A percentile compares a stretch with the other conserved stretches of the same genome.
These are phyloP conservation scores for Aspergillus intermedius DNA, from an alignment of 2,329 filamentous ascomycete species.

Conservation along the genomic window DNA sequence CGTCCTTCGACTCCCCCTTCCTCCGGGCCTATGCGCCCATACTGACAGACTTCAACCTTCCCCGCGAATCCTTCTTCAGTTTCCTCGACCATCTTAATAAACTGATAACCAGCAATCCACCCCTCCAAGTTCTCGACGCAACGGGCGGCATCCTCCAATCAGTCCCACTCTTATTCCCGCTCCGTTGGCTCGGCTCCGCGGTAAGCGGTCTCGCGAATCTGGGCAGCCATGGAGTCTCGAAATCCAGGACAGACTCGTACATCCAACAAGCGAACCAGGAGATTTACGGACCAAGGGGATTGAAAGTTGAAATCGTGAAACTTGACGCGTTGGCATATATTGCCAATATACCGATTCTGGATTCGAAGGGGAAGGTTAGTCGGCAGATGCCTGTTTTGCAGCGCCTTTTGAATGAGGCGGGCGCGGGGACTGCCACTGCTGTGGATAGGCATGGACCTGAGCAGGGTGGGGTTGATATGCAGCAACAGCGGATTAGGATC, in stretches of 20 bases:
- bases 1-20: neutral
- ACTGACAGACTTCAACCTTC: neutral
- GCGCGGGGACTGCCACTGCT: neutral
- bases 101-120: constrained; percentile 17
- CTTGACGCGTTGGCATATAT: constrained; percentile 21
- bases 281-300: neutral
- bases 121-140: constrained; percentile 20
- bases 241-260: constrained; percentile 9
- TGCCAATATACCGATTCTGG: constrained; percentile 19
- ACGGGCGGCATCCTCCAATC: constrained; percentile 19
- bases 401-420: constrained; percentile 3
- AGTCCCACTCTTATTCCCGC: constrained; percentile 18
- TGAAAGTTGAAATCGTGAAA: constrained; percentile 8
- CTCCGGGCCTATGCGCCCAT: neutral
- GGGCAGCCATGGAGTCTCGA: constrained; percentile 14
- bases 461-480: neutral
- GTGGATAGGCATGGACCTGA: neutral
- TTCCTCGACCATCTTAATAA: constrained; percentile 24
- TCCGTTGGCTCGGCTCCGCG: constrained; percentile 17
- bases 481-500: constrained; percentile 7
- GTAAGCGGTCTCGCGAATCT: constrained; percentile 19
- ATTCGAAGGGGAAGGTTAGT: constrained; percentile 18
- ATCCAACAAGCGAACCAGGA: neutral
- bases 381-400: constrained; percentile 11
- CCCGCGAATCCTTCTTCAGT: constrained; percentile 7